Evolutionary conservation across 768 basidiomycete genomes (phyloP).

Genomic region (Asterophora parasitica): DNA sequence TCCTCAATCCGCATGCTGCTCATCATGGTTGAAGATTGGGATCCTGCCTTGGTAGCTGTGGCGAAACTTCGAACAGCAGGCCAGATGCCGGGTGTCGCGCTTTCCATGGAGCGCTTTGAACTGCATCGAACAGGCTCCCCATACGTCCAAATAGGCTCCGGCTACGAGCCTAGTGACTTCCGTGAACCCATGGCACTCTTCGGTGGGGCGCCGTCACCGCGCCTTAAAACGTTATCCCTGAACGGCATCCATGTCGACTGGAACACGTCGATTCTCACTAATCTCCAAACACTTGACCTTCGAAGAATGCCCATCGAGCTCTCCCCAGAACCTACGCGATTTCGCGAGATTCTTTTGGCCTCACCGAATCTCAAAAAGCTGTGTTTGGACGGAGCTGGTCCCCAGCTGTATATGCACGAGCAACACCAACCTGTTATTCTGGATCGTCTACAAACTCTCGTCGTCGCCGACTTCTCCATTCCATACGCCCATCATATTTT

Average conservation of each 20-base stretch:
- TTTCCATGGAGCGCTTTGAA: conserved; percentile 58
- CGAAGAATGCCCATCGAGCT: conserved; percentile 52
- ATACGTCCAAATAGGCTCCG: conserved; percentile 39
- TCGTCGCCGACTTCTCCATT: conserved; percentile 52
- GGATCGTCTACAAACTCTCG: conserved; percentile 43
- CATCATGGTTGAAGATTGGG: conserved; percentile 52
- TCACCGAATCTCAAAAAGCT: conserved; percentile 52
- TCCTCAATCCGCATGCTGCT: conserved; percentile 56
- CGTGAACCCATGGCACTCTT: conserved; percentile 38
- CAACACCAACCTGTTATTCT: conserved; percentile 39
- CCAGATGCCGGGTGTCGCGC: conserved; percentile 23
- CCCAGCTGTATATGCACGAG: conserved; percentile 29
- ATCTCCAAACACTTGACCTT: conserved; percentile 63
- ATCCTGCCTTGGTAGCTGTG: conserved; percentile 46
- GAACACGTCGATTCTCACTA: conserved; percentile 38
- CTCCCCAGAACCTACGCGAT: conserved; percentile 44
- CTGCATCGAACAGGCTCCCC: conserved; percentile 53
- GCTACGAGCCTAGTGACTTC: conserved; percentile 31
- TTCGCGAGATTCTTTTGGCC: conserved; percentile 45
- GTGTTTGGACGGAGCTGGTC: conserved; percentile 60
- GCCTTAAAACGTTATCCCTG: conserved; percentile 47
- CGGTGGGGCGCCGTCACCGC: conserved; percentile 41
- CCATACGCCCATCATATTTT: conserved; percentile 44
- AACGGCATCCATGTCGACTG: conserved; percentile 64
- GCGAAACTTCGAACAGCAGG: conserved; percentile 40